These are phyloP conservation scores for Bjerkandera adusta DNA, from an alignment of 1,284 basidiomycete genomes.

Conservation along the genomic window DNA sequence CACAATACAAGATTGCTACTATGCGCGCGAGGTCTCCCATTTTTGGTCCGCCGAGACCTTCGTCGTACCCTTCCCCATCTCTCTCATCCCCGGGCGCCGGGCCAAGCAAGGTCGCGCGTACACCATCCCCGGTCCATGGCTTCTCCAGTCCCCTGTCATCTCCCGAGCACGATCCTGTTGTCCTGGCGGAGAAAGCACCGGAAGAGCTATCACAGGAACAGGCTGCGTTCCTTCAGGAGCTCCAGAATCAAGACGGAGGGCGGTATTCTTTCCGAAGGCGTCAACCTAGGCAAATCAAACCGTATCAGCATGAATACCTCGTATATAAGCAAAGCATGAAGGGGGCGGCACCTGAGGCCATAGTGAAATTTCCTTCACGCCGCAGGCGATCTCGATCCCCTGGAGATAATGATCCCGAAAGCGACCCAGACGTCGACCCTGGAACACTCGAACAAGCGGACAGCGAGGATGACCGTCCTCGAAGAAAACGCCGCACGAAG, in stretches of 20 bases:
- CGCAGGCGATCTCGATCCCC: conserved; percentile 19
- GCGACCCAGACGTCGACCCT: conserved; percentile 13
- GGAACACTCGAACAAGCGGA: conserved; percentile 1
- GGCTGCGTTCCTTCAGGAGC: neutral
- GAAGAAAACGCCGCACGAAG: neutral
- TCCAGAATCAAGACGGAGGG: conserved; percentile 12
- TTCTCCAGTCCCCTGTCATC: too few species aligned
- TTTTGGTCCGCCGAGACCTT: too few species aligned
- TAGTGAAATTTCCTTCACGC: conserved; percentile 26
- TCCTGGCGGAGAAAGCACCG: neutral
- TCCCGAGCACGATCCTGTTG: neutral
- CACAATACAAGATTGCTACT: too few species aligned
- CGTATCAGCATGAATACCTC: conserved; percentile 25
- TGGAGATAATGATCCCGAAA: conserved; percentile 12
- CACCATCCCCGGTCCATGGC: too few species aligned
- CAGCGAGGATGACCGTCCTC: conserved; percentile 8
- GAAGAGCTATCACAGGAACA: neutral
- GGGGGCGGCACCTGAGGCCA: conserved; percentile 26
- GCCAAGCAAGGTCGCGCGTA: too few species aligned
- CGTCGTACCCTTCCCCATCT: too few species aligned
- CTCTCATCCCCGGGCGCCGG: too few species aligned
- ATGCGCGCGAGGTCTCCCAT: too few species aligned
- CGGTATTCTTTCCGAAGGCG: conserved; percentile 26
- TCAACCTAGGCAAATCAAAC: conserved; percentile 22
- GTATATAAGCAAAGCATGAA: conserved; percentile 25